These are phyloP conservation scores for Tricladium varicosporioides DNA, from an alignment of 2,329 filamentous ascomycete species.

Conservation along the genomic window DNA sequence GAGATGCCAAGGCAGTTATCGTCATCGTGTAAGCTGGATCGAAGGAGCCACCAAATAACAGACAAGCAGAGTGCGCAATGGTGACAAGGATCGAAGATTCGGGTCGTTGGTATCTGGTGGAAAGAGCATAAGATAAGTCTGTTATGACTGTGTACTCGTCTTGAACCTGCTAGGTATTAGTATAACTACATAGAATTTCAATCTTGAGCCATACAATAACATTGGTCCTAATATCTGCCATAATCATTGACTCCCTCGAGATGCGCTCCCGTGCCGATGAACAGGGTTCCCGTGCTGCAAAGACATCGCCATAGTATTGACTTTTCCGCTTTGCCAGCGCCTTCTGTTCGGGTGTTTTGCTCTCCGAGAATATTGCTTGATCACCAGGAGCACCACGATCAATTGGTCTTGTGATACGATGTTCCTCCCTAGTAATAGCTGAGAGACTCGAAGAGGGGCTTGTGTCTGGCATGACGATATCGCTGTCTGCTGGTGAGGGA, in stretches of 20 bases:
- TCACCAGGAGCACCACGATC: slow-evolving; percentile 32
- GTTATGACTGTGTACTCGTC: slow-evolving; percentile 75
- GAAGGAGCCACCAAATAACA: slow-evolving; percentile 72
- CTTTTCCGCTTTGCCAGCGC: slow-evolving; percentile 30
- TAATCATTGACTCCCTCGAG: slow-evolving; percentile 45
- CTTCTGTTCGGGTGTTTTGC: slow-evolving; percentile 29
- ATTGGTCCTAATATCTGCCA: slow-evolving; percentile 64
- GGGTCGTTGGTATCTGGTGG: slow-evolving; percentile 72
- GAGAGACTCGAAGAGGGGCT: slow-evolving; percentile 16
- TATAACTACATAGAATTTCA: slow-evolving; percentile 20
- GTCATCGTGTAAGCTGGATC: slow-evolving; percentile 78
- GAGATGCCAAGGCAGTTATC: slow-evolving; percentile 66
- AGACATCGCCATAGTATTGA: slow-evolving; percentile 36
- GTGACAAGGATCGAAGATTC: slow-evolving; percentile 72
- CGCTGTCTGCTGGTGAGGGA: slow-evolving; percentile 29
- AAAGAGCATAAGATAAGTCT: slow-evolving; percentile 70
- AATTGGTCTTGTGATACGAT: slow-evolving; percentile 27
- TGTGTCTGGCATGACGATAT: slow-evolving; percentile 17
- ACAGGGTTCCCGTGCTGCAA: slow-evolving; percentile 33
- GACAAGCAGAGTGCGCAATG: slow-evolving; percentile 71
- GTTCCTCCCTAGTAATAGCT: slow-evolving; percentile 19
- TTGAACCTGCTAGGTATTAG: slow-evolving; percentile 54
- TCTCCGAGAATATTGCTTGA: slow-evolving; percentile 23
- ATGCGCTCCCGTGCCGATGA: slow-evolving; percentile 30
- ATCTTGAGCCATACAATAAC: slow-evolving; percentile 49